Evolutionary conservation across 768 basidiomycete genomes (phyloP).

Genomic region (Macrolepiota albuminosa): DNA sequence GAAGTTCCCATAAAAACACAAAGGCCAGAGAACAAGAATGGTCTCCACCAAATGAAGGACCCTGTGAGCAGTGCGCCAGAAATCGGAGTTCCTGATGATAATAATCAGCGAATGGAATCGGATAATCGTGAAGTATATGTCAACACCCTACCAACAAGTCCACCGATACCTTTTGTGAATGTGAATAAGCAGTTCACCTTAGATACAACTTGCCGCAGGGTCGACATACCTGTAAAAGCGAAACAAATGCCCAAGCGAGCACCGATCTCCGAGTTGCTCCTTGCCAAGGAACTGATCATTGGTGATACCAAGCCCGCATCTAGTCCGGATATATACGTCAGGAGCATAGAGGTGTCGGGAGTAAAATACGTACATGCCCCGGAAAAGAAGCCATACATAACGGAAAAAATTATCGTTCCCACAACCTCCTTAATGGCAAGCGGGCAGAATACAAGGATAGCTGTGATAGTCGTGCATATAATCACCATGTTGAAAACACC

Average conservation of each 20-base stretch:
- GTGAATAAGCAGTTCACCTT: not conserved
- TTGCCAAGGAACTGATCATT: slow-evolving; percentile 28
- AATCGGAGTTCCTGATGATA: slow-evolving; percentile 38
- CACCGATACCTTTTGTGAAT: slow-evolving; percentile 2
- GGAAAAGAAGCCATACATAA: slow-evolving; percentile 8
- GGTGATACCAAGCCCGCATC: slow-evolving; percentile 5
- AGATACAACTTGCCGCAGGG: not conserved
- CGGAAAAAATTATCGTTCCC: slow-evolving; percentile 5
- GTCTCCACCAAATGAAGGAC: slow-evolving; percentile 18
- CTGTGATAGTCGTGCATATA: slow-evolving; percentile 8
- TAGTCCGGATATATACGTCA: not conserved
- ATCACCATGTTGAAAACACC: slow-evolving; percentile 42
- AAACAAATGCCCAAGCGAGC: slow-evolving; percentile 43
- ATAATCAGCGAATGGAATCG: not conserved
- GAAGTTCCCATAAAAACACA: slow-evolving; percentile 9
- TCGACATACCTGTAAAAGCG: slow-evolving; percentile 31
- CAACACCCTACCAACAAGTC: slow-evolving; percentile 2
- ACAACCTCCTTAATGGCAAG: slow-evolving; percentile 1
- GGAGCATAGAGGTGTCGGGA: not conserved
- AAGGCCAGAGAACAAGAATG: slow-evolving; percentile 17
- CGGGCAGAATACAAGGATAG: slow-evolving; percentile 7
- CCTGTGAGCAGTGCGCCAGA: slow-evolving; percentile 44
- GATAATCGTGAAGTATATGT: not conserved
- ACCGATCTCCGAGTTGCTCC: slow-evolving; percentile 40
- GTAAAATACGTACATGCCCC: slow-evolving; percentile 4